Evolutionary conservation across 2,329 filamentous ascomycete species (phyloP).

Genomic region (Trichoderma guizhouense): DNA sequence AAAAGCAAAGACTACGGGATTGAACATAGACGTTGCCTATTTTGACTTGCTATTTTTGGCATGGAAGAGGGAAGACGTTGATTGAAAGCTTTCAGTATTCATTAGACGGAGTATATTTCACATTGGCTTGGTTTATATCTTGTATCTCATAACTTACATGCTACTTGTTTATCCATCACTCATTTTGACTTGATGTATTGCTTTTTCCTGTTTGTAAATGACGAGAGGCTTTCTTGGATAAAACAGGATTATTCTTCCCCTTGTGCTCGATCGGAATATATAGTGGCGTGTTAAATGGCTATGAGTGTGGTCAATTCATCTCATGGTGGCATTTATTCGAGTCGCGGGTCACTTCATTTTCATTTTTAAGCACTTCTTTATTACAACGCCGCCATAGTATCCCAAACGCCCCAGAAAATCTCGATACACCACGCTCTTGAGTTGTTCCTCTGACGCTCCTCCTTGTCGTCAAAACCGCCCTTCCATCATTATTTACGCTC

Average conservation of each 20-base stretch:
- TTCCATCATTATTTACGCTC: not conserved
- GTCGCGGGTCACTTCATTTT: not conserved
- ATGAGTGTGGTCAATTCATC: not conserved
- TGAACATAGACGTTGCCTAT: conserved; percentile 13
- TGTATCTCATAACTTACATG: not conserved
- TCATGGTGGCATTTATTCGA: not conserved
- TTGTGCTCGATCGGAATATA: not conserved
- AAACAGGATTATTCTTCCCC: not conserved
- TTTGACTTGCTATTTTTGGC: not conserved
- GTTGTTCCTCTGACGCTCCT: not conserved
- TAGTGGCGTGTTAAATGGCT: no score
- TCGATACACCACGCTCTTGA: not conserved
- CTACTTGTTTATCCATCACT: not conserved
- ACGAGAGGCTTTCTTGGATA: not conserved
- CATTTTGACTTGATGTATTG: not conserved
- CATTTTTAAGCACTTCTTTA: not conserved
- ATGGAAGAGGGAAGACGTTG: not conserved
- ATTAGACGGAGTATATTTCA: conserved; percentile 12
- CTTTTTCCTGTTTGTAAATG: not conserved
- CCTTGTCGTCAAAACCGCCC: no score
- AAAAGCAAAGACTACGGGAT: conserved; percentile 27
- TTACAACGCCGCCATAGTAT: conserved; percentile 13
- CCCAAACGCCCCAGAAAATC: conserved; percentile 2
- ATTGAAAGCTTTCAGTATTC: not conserved
- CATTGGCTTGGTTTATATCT: not conserved